Evolutionary conservation across 768 basidiomycete genomes (phyloP).

Genomic region (Aureoboletus auriporus): DNA sequence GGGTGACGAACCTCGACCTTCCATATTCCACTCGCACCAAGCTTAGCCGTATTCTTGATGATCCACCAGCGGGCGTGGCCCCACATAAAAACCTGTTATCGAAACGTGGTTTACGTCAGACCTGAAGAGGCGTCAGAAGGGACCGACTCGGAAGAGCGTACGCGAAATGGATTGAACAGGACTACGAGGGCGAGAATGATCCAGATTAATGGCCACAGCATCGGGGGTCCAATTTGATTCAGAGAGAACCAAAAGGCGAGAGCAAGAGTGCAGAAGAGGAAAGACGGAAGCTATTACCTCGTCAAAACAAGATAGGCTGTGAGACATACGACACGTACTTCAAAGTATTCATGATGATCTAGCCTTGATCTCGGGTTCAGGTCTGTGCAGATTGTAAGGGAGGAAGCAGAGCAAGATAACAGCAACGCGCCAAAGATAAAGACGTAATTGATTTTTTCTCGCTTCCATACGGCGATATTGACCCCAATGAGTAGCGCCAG

Average conservation of each 20-base stretch:
- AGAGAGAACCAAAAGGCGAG: conserved; percentile 87
- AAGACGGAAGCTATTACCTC: conserved; percentile 59
- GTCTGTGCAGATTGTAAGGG: conserved; percentile 37
- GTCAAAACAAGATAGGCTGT: background rate
- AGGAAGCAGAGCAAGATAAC: background rate
- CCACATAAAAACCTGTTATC: conserved; percentile 42
- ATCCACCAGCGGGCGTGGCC: conserved; percentile 66
- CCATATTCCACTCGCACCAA: conserved; percentile 66
- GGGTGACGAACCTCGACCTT: conserved; percentile 60
- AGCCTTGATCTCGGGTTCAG: conserved; percentile 66
- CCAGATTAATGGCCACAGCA: conserved; percentile 81
- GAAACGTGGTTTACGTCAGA: conserved; percentile 17
- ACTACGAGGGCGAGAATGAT: conserved; percentile 56
- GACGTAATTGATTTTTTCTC: conserved; percentile 80
- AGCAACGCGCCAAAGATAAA: conserved; percentile 77
- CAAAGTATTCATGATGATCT: conserved; percentile 76
- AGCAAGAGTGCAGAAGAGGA: conserved; percentile 66
- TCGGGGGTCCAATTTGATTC: conserved; percentile 59
- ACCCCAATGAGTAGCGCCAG: conserved; percentile 75
- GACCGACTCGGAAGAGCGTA: conserved; percentile 24
- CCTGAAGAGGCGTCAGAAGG: too few species aligned
- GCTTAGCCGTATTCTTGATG: conserved; percentile 52
- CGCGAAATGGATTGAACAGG: conserved; percentile 71
- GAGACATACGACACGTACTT: conserved; percentile 36
- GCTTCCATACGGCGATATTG: conserved; percentile 76